These are phyloP conservation scores for Aechmea fasciata DNA, from an alignment of 176 grass and related monocot species.

Conservation along the genomic window DNA sequence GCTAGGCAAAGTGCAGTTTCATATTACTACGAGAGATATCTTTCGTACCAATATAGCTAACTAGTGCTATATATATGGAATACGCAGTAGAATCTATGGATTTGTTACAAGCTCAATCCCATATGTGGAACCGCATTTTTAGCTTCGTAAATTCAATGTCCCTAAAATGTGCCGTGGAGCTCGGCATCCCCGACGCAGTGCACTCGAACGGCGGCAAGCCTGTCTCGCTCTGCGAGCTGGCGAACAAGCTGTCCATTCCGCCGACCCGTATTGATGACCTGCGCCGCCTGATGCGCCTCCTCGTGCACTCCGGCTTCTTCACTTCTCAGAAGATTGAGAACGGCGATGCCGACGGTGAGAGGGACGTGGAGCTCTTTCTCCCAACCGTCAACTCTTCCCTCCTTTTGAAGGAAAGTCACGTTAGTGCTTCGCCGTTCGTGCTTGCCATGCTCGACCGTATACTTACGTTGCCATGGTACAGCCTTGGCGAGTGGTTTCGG, in stretches of 20 bases:
- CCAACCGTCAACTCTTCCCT: neutral
- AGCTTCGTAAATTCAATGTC: conserved; percentile 7
- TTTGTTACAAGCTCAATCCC: neutral
- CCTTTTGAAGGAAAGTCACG: no score
- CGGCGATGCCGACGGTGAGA: neutral
- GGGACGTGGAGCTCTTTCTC: neutral
- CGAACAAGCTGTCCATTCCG: neutral
- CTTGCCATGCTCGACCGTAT: neutral
- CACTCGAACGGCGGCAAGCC: conserved; percentile 6
- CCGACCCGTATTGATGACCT: neutral
- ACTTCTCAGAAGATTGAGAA: neutral
- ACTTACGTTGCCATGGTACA: neutral
- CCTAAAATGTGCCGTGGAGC: conserved; percentile 26
- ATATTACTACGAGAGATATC: no score
- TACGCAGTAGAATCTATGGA: neutral
- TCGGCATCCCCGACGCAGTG: conserved; percentile 21
- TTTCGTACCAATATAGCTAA: no score
- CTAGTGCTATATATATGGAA: no score
- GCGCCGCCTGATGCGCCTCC: conserved; percentile 23
- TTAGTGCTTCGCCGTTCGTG: neutral
- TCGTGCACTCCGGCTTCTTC: conserved; percentile 15
- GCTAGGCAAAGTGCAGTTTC: no score
- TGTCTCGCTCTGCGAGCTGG: conserved; percentile 4
- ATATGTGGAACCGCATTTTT: conserved; percentile 7
- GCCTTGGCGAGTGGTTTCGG: conserved; percentile 14